Conservation (phyloP, 495 filamentous ascomycete species). For the Talaromyces nanjingensis region DNA sequence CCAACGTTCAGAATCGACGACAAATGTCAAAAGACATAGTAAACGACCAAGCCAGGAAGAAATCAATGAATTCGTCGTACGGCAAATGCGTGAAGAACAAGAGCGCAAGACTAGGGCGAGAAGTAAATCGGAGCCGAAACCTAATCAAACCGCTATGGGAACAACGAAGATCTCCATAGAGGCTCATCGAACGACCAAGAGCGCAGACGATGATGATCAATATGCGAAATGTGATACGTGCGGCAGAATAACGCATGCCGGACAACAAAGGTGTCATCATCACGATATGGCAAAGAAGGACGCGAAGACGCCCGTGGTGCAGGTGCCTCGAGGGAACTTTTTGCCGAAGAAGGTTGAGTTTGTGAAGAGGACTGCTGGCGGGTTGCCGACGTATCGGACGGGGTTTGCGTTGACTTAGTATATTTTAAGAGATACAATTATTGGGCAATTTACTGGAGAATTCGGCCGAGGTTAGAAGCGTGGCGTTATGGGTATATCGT, state of each 20-base stretch:
- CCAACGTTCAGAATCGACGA: not conserved
- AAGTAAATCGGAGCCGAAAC: slow-evolving; percentile 21
- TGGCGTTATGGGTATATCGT: not conserved
- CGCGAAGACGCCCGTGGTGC: slow-evolving; percentile 10
- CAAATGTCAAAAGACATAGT: slow-evolving; percentile 12
- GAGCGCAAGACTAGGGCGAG: slow-evolving; percentile 14
- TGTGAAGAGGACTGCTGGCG: slow-evolving; percentile 15
- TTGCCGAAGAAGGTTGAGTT: slow-evolving; percentile 19
- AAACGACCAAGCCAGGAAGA: slow-evolving; percentile 26
- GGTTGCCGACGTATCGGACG: slow-evolving; percentile 21
- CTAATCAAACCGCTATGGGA: not conserved
- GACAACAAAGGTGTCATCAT: not conserved
- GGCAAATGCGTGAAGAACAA: slow-evolving; percentile 24
- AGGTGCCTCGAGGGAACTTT: slow-evolving; percentile 19
- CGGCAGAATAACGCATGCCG: slow-evolving; percentile 15
- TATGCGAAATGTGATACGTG: slow-evolving; percentile 18
- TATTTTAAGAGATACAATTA: not conserved
- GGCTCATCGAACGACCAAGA: not conserved
- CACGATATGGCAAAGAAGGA: not conserved
- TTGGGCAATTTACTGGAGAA: not conserved
- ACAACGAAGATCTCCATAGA: not conserved
- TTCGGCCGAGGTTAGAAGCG: not conserved
- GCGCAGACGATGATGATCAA: slow-evolving; percentile 1
- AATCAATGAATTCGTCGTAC: slow-evolving; percentile 26
- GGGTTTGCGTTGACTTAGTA: slow-evolving; percentile 10